Evolutionary conservation across 768 basidiomycete species (phyloP).

Genomic region (Boletus tomentosulus): DNA sequence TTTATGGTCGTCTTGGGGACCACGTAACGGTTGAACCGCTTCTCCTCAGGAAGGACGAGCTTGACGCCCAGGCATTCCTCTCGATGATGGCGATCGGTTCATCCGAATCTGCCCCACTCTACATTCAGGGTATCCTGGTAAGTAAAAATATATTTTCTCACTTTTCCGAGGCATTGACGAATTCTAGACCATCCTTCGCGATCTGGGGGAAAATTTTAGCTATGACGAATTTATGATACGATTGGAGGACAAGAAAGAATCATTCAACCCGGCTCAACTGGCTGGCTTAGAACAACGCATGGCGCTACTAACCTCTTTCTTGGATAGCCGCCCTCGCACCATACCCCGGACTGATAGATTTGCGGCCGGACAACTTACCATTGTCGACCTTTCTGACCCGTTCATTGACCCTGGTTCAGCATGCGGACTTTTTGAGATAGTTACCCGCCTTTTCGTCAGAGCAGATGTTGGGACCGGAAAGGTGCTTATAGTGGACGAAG

Average conservation of each 20-base stretch:
- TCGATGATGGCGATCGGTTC: conserved; percentile 72
- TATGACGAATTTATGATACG: conserved; percentile 46
- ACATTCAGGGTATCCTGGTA: conserved; percentile 66
- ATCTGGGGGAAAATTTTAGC: conserved; percentile 56
- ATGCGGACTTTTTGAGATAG: conserved; percentile 67
- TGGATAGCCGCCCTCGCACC: conserved; percentile 30
- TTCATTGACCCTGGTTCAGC: conserved; percentile 67
- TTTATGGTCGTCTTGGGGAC: conserved; percentile 50
- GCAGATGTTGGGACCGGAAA: conserved; percentile 59
- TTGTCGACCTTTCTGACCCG: conserved; percentile 69
- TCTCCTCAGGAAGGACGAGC: conserved; percentile 51
- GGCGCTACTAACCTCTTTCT: conserved; percentile 55
- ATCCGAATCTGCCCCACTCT: conserved; percentile 59
- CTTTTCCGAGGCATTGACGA: conserved; percentile 6
- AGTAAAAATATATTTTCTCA: conserved; percentile 16
- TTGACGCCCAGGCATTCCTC: conserved; percentile 64
- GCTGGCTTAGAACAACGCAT: conserved; percentile 60
- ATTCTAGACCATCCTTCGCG: conserved; percentile 54
- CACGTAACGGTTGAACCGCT: conserved; percentile 53
- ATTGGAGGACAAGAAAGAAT: conserved; percentile 43
- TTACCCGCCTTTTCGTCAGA: conserved; percentile 61
- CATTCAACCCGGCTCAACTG: conserved; percentile 55
- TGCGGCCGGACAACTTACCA: conserved; percentile 53
- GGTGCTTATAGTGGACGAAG: conserved; percentile 69
- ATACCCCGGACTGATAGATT: conserved; percentile 38